Evolutionary conservation across 352 stramenopile genomes (phyloP).

Genomic region (Globisporangium camurandrum): DNA sequence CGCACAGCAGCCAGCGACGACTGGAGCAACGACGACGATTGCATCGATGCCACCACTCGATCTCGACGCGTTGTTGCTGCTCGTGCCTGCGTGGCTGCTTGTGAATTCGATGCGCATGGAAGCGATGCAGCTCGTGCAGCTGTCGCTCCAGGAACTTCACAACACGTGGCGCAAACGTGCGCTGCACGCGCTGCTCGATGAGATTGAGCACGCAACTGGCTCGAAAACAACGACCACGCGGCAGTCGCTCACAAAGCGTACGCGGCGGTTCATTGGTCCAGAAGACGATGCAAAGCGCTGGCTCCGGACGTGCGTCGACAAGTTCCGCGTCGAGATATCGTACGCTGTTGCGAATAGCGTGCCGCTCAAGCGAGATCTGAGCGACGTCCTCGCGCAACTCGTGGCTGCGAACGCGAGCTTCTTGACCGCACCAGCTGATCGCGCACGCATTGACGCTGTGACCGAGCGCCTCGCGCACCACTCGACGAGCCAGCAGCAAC

Average conservation of each 20-base stretch:
- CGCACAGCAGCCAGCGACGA: constrained; percentile 21
- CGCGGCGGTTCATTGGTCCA: constrained; percentile 67
- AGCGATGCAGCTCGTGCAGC: constrained; percentile 98
- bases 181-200: constrained; percentile 85
- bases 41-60: constrained; percentile 10
- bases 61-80: constrained; percentile 58
- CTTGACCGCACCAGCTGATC: constrained; percentile 41
- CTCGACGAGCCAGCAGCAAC: constrained; percentile 25
- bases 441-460: constrained; percentile 44
- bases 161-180: constrained; percentile 97
- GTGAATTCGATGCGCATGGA: constrained; percentile 99
- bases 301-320: constrained; percentile 61
- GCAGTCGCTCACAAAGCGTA: constrained; percentile 31
- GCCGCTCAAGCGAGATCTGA: constrained; percentile 63
- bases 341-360: constrained; percentile 60
- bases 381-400: constrained; percentile 53
- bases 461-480: constrained; percentile 57
- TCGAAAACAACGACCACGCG: constrained; percentile 7
- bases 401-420: constrained; percentile 55
- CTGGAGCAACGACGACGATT: too few species aligned
- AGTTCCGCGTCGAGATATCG: constrained; percentile 77
- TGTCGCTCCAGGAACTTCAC: constrained; percentile 95
- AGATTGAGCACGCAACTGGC: constrained; percentile 30
- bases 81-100: constrained; percentile 93
- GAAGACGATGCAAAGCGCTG: constrained; percentile 25